Conservation (phyloP, 306 rosid species). For the Lablab purpureus region DNA sequence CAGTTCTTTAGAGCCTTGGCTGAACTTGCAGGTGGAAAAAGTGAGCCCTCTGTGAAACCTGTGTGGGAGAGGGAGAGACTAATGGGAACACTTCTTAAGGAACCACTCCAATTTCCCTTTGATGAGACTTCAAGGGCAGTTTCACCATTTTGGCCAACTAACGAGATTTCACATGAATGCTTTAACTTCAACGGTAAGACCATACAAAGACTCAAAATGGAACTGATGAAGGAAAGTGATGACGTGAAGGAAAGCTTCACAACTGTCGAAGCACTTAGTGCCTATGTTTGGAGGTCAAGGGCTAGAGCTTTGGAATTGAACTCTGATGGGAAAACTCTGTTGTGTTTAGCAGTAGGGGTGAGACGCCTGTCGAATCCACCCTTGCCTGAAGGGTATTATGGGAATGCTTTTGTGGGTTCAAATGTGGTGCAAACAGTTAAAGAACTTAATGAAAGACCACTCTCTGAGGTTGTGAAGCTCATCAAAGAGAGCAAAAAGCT, state of each 20-base stretch:
- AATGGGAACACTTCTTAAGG: conserved; percentile 34
- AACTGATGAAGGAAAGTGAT: conserved; percentile 40
- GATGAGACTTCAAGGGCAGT: conserved; percentile 42
- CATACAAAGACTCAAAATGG: conserved; percentile 53
- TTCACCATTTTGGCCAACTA: conserved; percentile 59
- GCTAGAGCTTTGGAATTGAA: conserved; percentile 56
- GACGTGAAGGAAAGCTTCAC: conserved; percentile 46
- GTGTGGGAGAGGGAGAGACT: conserved; percentile 63
- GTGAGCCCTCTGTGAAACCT: conserved; percentile 55
- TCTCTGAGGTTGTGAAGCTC: conserved; percentile 54
- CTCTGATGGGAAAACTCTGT: conserved; percentile 51
- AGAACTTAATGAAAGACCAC: conserved; percentile 57
- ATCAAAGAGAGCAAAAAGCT: conserved; percentile 55
- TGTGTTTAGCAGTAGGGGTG: conserved; percentile 55
- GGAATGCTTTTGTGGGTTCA: conserved; percentile 59
- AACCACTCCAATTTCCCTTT: conserved; percentile 40
- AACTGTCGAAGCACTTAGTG: conserved; percentile 62
- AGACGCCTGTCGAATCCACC: conserved; percentile 58
- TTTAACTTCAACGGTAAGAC: conserved; percentile 44
- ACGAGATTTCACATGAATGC: conserved; percentile 50
- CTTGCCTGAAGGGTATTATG: conserved; percentile 66
- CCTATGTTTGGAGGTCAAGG: conserved; percentile 65
- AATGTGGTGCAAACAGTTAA: conserved; percentile 49
- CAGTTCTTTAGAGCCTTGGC: conserved; percentile 50
- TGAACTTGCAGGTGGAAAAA: conserved; percentile 50